Conservation (phyloP, 768 basidiomycete species). For the Kwoniella botswanensis region DNA sequence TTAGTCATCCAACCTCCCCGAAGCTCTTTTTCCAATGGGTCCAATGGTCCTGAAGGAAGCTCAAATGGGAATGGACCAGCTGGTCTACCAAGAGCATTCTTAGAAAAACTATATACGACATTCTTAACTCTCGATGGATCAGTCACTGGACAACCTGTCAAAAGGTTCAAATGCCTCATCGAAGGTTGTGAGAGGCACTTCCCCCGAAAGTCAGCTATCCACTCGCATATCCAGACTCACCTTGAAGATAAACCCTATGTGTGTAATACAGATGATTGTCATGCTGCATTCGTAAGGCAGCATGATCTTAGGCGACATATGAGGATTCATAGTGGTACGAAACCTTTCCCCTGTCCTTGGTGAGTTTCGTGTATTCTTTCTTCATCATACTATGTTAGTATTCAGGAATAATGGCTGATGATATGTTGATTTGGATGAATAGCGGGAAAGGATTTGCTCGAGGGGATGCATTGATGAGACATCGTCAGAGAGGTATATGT, state of each 20-base stretch:
- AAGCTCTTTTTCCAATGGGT: background rate
- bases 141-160: slow-evolving; percentile 41
- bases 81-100: slow-evolving; percentile 50
- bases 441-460: slow-evolving; percentile 62
- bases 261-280: slow-evolving; percentile 57
- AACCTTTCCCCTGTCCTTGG: slow-evolving; percentile 61
- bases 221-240: slow-evolving; percentile 61
- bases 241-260: slow-evolving; percentile 61
- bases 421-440: background rate
- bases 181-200: slow-evolving; percentile 55
- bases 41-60: background rate
- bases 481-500: slow-evolving; percentile 61
- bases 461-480: slow-evolving; percentile 60
- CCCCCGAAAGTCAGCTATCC: slow-evolving; percentile 58
- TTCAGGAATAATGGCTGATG: background rate
- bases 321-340: slow-evolving; percentile 60
- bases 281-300: slow-evolving; percentile 60
- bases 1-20: slow-evolving; percentile 27
- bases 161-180: slow-evolving; percentile 55
- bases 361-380: slow-evolving; percentile 33
- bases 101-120: slow-evolving; percentile 56
- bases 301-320: slow-evolving; percentile 61
- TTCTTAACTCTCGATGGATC: slow-evolving; percentile 48
- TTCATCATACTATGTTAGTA: background rate
- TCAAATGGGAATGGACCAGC: background rate